Evolutionary conservation across 495 filamentous ascomycete species (phyloP).

Genomic region (Usnea hakonensis): DNA sequence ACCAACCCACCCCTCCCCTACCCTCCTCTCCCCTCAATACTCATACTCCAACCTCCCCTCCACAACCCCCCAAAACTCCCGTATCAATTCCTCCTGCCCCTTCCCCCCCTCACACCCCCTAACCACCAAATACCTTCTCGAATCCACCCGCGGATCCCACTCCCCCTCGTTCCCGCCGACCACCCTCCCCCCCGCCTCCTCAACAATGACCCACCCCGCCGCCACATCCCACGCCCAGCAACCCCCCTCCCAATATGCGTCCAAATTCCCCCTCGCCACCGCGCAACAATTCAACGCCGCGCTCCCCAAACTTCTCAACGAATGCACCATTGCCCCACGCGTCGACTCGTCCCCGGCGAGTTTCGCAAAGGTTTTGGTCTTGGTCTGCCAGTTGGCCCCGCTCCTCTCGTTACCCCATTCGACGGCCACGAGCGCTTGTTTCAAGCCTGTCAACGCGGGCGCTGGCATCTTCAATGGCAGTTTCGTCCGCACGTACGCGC

Average conservation of each 20-base stretch:
- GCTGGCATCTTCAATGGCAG: constrained; percentile 47
- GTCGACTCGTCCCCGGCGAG: constrained; percentile 54
- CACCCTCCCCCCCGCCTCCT: constrained; percentile 76
- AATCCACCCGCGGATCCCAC: constrained; percentile 70
- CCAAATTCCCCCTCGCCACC: constrained; percentile 71
- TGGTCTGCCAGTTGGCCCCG: constrained; percentile 63
- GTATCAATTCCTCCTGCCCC: constrained; percentile 67
- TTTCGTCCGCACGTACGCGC: constrained; percentile 20
- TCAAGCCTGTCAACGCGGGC: constrained; percentile 46
- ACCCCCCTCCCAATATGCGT: constrained; percentile 89
- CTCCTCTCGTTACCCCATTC: constrained; percentile 66
- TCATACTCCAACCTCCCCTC: constrained; percentile 47
- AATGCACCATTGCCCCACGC: constrained; percentile 81
- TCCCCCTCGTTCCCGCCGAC: constrained; percentile 68
- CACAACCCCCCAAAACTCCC: constrained; percentile 70
- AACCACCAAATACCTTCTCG: constrained; percentile 70
- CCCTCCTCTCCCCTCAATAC: too few species aligned
- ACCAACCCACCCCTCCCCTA: too few species aligned
- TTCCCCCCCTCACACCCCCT: constrained; percentile 45
- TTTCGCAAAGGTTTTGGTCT: constrained; percentile 58
- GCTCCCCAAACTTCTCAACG: constrained; percentile 63
- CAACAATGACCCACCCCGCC: constrained; percentile 82
- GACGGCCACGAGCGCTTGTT: constrained; percentile 51
- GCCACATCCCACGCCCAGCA: constrained; percentile 95
- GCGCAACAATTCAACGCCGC: constrained; percentile 79